Evolutionary conservation across 2,329 filamentous ascomycete species (phyloP).

Genomic region (Microdochium trichocladiopsis): DNA sequence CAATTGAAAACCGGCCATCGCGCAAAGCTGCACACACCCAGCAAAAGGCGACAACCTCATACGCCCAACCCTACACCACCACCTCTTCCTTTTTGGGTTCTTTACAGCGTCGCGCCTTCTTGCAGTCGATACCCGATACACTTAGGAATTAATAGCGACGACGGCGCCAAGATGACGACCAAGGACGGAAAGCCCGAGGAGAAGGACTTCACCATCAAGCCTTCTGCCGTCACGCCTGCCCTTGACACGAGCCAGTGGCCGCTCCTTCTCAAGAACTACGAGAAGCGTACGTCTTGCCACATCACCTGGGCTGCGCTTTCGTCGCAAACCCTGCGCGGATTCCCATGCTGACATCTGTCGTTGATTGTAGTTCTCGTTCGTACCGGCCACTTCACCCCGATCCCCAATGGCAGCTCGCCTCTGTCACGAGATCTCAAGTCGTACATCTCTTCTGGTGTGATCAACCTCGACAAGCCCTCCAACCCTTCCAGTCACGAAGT

Average conservation of each 20-base stretch:
- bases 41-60: not conserved
- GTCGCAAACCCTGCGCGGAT: not conserved
- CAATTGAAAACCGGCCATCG: not conserved
- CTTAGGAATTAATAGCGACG: not conserved
- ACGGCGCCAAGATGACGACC: conserved; percentile 27
- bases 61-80: not conserved
- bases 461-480: conserved; percentile 96
- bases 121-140: conserved; percentile 16
- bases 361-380: conserved; percentile 68
- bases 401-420: conserved; percentile 85
- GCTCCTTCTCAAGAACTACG: conserved; percentile 91
- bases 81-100: not conserved
- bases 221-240: conserved; percentile 69
- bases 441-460: conserved; percentile 94
- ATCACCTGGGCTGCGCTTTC: conserved; percentile 3
- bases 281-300: conserved; percentile 60
- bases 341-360: conserved; percentile 11
- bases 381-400: conserved; percentile 95
- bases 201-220: conserved; percentile 85
- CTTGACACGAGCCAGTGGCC: conserved; percentile 89
- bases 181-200: conserved; percentile 48
- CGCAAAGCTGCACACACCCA: not conserved
- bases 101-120: not conserved
- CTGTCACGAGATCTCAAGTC: conserved; percentile 93
- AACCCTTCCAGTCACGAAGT: conserved; percentile 99